Conservation (phyloP, 2,329 filamentous ascomycete species). For the Trichoderma guizhouense region DNA sequence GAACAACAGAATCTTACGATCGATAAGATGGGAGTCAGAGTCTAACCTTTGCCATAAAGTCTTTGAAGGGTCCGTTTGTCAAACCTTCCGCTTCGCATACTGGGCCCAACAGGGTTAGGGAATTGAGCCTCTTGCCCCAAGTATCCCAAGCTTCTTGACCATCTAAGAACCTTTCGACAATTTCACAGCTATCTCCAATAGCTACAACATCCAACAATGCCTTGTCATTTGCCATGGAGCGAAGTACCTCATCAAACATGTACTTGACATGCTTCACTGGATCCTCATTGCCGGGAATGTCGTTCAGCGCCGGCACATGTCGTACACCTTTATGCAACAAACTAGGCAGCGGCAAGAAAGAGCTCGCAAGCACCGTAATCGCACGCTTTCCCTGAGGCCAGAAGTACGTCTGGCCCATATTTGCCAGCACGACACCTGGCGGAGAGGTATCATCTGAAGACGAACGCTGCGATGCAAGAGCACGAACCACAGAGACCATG, state of each 20-base stretch:
- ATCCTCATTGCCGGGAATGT: slow-evolving; percentile 56
- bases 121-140: slow-evolving; percentile 43
- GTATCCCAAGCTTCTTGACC: slow-evolving; percentile 48
- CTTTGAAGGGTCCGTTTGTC: slow-evolving; percentile 42
- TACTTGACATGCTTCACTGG: slow-evolving; percentile 60
- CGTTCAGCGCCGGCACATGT: slow-evolving; percentile 55
- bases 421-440: slow-evolving; percentile 70
- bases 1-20: not conserved
- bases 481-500: slow-evolving; percentile 59
- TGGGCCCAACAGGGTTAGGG: slow-evolving; percentile 50
- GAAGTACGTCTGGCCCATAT: slow-evolving; percentile 75
- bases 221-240: slow-evolving; percentile 41
- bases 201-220: slow-evolving; percentile 68
- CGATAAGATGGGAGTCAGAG: not conserved
- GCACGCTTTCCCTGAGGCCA: slow-evolving; percentile 60
- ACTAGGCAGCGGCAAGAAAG: slow-evolving; percentile 57
- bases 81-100: slow-evolving; percentile 40
- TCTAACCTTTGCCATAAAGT: slow-evolving; percentile 51
- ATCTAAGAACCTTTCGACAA: slow-evolving; percentile 57
- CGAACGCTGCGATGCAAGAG: slow-evolving; percentile 37
- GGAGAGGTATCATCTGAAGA: slow-evolving; percentile 33
- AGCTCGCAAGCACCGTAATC: slow-evolving; percentile 57
- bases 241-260: slow-evolving; percentile 63
- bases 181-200: slow-evolving; percentile 63
- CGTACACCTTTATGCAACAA: slow-evolving; percentile 55